A percentile compares a stretch with the other conserved stretches of the same genome.
Evolutionary conservation across 1,284 basidiomycete species (phyloP).

Genomic region (Pyrrhoderma lamaoense): DNA sequence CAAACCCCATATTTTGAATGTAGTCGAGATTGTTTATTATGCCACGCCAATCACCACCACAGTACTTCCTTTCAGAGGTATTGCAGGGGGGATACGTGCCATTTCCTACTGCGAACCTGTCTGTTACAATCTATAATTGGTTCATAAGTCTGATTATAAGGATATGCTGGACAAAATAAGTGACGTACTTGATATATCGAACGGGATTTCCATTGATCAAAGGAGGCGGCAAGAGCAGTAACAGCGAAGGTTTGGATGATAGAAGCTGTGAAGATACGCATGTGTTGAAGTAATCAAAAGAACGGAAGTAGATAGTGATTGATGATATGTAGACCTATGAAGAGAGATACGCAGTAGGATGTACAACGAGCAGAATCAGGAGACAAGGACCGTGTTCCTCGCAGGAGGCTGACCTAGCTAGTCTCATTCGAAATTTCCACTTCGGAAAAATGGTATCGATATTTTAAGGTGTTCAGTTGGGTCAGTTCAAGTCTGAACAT

Average conservation of each 20-base stretch:
- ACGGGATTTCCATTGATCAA: slow-evolving; percentile 25
- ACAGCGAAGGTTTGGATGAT: slow-evolving; percentile 7
- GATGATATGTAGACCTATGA: too few species aligned
- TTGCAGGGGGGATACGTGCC: slow-evolving; percentile 21
- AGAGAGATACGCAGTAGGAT: too few species aligned
- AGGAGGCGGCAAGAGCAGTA: slow-evolving; percentile 23
- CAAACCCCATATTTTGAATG: slow-evolving; percentile 27
- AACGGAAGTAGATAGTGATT: too few species aligned
- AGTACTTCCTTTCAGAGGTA: slow-evolving; percentile 22
- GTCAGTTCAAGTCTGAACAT: too few species aligned
- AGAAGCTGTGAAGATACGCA: slow-evolving; percentile 1
- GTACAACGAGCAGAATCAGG: too few species aligned
- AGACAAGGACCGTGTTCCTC: too few species aligned
- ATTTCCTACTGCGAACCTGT: slow-evolving; percentile 19
- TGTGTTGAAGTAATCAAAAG: neutral
- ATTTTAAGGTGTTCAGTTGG: too few species aligned
- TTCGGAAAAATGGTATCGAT: too few species aligned
- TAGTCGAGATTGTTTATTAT: slow-evolving; percentile 25
- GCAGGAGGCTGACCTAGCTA: too few species aligned
- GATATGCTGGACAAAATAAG: neutral
- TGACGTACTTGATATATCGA: slow-evolving; percentile 28
- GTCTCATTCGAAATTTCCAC: too few species aligned
- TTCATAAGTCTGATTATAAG: neutral
- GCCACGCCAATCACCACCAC: slow-evolving; percentile 25
- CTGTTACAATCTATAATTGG: slow-evolving; percentile 19